phyloP scores from a whole-genome alignment of 805 yeast species.

The Candida germanica region DNA sequence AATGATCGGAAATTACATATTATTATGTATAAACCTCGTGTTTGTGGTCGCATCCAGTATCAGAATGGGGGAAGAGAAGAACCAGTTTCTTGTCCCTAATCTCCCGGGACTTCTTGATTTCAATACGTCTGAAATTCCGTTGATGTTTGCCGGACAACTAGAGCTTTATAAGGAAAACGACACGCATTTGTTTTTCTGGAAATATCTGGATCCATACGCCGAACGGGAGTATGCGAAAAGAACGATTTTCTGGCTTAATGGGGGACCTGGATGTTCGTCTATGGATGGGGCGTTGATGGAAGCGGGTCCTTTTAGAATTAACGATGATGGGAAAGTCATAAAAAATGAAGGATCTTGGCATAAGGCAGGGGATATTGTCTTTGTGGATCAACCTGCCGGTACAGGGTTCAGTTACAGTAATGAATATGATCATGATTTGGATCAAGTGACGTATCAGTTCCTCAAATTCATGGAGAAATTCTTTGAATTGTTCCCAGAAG shows the following conservation, averaged over 20 bases:
- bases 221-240: constrained; percentile 34
- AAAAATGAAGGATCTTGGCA: constrained; percentile 82
- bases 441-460: constrained; percentile 60
- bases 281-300: constrained; percentile 97
- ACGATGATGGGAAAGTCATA: constrained; percentile 38
- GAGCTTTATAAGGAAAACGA: constrained; percentile 51
- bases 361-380: constrained; percentile 71
- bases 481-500: constrained; percentile 71
- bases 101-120: constrained; percentile 38
- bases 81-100: constrained; percentile 21
- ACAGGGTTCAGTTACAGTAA: constrained; percentile 80
- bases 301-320: constrained; percentile 79
- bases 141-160: constrained; percentile 67
- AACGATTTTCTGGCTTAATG: constrained; percentile 86
- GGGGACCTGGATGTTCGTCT: constrained; percentile 98
- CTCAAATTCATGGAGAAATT: constrained; percentile 63
- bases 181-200: constrained; percentile 77
- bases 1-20: too few relatives aligned
- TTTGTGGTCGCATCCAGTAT: constrained; percentile 2
- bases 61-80: constrained; percentile 6
- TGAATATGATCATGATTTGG: constrained; percentile 52
- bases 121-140: constrained; percentile 35
- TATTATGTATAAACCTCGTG: not conserved
- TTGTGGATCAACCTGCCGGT: constrained; percentile 93
- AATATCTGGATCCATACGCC: constrained; percentile 41